phyloP scores from a whole-genome alignment of 2,329 filamentous ascomycete genomes.

The Xylaria sp. region DNA sequence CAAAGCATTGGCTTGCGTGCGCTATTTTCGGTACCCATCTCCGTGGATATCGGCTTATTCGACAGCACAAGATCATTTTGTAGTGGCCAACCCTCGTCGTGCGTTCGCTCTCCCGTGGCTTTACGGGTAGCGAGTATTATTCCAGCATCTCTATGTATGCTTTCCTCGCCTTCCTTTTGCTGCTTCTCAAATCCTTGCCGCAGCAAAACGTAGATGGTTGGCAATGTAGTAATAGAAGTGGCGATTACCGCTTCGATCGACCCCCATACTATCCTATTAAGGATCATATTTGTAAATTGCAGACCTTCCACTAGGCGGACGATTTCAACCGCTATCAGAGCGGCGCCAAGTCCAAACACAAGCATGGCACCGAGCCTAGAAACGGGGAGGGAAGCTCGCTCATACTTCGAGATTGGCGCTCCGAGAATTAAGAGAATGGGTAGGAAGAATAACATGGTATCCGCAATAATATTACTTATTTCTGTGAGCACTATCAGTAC shows the following conservation, averaged over 20 bases:
- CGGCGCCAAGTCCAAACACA: conserved; percentile 22
- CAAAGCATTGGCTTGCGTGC: background rate
- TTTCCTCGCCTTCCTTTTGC: background rate
- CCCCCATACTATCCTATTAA: conserved; percentile 32
- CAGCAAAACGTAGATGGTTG: conserved; percentile 33
- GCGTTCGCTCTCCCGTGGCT: background rate
- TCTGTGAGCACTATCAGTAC: conserved; percentile 28
- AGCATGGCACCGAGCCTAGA: conserved; percentile 18
- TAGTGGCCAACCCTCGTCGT: background rate
- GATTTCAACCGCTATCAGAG: conserved; percentile 33
- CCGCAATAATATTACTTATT: conserved; percentile 33
- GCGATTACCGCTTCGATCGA: conserved; percentile 35
- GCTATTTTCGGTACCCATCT: background rate
- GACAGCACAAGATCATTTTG: background rate
- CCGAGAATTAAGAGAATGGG: conserved; percentile 30
- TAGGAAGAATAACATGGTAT: conserved; percentile 27
- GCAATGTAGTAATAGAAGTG: conserved; percentile 28
- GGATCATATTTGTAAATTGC: conserved; percentile 1
- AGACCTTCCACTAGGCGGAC: conserved; percentile 31
- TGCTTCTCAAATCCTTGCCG: background rate
- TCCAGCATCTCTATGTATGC: background rate
- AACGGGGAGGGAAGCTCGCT: conserved; percentile 17
- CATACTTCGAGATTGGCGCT: conserved; percentile 7
- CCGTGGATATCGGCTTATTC: background rate
- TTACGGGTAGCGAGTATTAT: background rate